Evolutionary conservation across 2,329 filamentous ascomycete genomes (phyloP), one percentile per base, ranked within the genome.

Genomic region (Orbilia oligospora): DNA sequence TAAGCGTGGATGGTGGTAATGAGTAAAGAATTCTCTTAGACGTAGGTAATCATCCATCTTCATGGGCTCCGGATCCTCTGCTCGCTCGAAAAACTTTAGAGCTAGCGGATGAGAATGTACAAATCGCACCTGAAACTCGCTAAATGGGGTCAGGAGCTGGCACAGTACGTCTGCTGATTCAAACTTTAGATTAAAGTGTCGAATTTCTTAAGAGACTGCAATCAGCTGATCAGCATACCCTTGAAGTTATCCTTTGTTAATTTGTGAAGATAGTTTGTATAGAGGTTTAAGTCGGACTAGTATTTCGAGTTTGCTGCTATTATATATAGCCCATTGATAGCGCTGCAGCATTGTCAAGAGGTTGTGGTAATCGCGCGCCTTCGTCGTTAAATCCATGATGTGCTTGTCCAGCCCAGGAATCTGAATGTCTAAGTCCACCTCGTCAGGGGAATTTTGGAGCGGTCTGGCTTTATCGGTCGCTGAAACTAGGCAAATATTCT

Each of bases 51-150:
- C 14, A 38, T 58, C 30, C n/a, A 48, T 69, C 38, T 51, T 41
- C 61, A 16, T 75, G 27, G 33, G 77, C 24, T 36, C 30, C 36
- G 33, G 77, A 20, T 36, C 30, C 36, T 76, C 77, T 10, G 63
- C 72, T 10, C 77, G 79, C 20, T 76, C 80, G 51, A 49, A 73
- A 44, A 80, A 80, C 64, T 38, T 14, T 44, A 30, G 41, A 58
- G 65, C 51, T 64, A 58, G 14, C 0, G n/a, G 75, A 33, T 70
- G 46, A 18, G 69, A 77, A 12, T 72, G 73, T 18, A 78, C 51
- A 36, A 68, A n/a, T n/a, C 71, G 79, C 22, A 80, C 63, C 1
- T 48, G 27, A 41, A 68, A 73, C 8, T 71, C 55, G 5, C 22
- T 4, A n/a, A 64, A 71, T 18, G 51, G 27, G 5, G 14, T 18